Evolutionary conservation across 495 filamentous ascomycete genomes (phyloP).

Genomic region (Aspergillus campestris): DNA sequence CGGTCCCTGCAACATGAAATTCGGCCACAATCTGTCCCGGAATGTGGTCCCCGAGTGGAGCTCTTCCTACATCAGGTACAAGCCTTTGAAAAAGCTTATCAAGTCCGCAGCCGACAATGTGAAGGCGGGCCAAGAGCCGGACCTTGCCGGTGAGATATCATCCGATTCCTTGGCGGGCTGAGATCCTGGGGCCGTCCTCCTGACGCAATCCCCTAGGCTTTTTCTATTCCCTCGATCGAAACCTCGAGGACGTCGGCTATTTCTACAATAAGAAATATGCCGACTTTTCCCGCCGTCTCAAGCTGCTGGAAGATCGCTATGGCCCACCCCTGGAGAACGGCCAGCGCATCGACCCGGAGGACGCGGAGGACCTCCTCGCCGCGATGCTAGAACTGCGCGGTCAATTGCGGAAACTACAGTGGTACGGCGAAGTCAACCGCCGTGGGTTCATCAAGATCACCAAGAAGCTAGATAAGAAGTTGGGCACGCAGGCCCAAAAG

Average conservation of each 20-base stretch:
- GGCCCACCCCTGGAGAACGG: constrained; percentile 46
- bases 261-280: constrained; percentile 95
- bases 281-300: constrained; percentile 72
- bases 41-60: constrained; percentile 98
- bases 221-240: constrained; percentile 89
- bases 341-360: constrained; percentile 57
- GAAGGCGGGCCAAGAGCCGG: constrained; percentile 61
- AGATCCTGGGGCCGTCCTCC: constrained; percentile 9
- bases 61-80: constrained; percentile 89
- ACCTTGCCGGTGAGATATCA: constrained; percentile 59
- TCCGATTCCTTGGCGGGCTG: not conserved
- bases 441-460: constrained; percentile 95
- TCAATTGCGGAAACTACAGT: constrained; percentile 83
- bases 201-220: constrained; percentile 55
- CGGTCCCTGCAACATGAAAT: constrained; percentile 57
- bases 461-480: constrained; percentile 93
- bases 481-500: constrained; percentile 64
- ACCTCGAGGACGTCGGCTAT: constrained; percentile 87
- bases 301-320: constrained; percentile 77
- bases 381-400: constrained; percentile 80
- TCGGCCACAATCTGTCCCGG: constrained; percentile 72
- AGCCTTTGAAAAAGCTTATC: constrained; percentile 88
- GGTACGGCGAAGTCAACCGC: constrained; percentile 96
- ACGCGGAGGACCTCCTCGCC: constrained; percentile 79
- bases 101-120: constrained; percentile 59